A percentile compares a stretch with the other conserved stretches of the same genome.
These are phyloP conservation scores for Penicillium pancosmium DNA, from an alignment of 495 filamentous ascomycete genomes.

Conservation along the genomic window DNA sequence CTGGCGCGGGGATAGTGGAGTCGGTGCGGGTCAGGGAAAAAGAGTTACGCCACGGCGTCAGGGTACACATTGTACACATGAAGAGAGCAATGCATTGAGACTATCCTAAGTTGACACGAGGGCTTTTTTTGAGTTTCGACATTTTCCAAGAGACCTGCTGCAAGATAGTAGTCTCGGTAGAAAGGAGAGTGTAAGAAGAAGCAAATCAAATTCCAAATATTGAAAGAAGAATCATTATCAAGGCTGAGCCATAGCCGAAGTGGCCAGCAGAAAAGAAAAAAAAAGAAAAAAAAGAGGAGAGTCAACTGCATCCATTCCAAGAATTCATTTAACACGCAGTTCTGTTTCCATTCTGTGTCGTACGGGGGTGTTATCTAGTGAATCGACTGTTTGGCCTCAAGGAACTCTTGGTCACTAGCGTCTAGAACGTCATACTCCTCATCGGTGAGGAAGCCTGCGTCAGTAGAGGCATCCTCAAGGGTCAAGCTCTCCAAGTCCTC, in stretches of 20 bases:
- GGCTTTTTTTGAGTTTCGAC: slow-evolving; percentile 3
- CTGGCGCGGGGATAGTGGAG: slow-evolving; percentile 5
- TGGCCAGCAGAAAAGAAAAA: slow-evolving; percentile 21
- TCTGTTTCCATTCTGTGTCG: slow-evolving; percentile 15
- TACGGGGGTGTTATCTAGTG: slow-evolving; percentile 18
- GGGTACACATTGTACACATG: not conserved
- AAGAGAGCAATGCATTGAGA: slow-evolving; percentile 3
- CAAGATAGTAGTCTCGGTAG: not conserved
- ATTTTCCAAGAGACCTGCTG: slow-evolving; percentile 2
- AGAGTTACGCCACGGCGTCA: not conserved
- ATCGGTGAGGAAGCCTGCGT: slow-evolving; percentile 84
- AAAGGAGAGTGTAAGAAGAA: not conserved
- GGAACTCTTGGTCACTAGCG: slow-evolving; percentile 88
- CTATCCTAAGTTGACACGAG: slow-evolving; percentile 8
- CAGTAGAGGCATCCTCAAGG: slow-evolving; percentile 59
- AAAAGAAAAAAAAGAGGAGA: slow-evolving; percentile 14
- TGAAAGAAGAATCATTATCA: slow-evolving; percentile 13
- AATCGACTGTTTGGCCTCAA: slow-evolving; percentile 47
- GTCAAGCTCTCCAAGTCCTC: slow-evolving; percentile 73
- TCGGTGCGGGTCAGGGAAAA: not conserved
- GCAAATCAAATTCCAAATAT: slow-evolving; percentile 11
- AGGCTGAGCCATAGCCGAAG: slow-evolving; percentile 21
- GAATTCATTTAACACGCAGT: slow-evolving; percentile 3
- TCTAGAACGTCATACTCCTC: slow-evolving; percentile 98
- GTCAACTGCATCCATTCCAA: slow-evolving; percentile 20